Evolutionary conservation across 805 yeast species (phyloP).

Genomic region (Nakazawaea anatomiae): DNA sequence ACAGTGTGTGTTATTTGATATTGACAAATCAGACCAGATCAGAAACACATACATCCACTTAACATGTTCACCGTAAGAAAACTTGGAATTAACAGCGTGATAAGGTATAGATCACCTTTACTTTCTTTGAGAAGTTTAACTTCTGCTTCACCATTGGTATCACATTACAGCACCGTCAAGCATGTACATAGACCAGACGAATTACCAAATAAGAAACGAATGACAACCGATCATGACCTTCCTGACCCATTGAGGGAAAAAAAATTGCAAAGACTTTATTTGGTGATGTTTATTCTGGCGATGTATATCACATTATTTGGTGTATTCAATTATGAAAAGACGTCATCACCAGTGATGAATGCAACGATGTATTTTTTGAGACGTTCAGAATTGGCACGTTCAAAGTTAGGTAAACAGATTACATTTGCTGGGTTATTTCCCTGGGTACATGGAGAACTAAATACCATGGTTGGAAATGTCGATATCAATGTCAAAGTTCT

Average conservation of each 20-base stretch:
- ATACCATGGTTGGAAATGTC: slow-evolving; percentile 76
- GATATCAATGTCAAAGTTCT: slow-evolving; percentile 65
- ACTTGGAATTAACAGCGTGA: background rate
- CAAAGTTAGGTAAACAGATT: slow-evolving; percentile 67
- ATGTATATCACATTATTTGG: slow-evolving; percentile 53
- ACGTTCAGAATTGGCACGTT: slow-evolving; percentile 60
- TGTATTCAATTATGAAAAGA: slow-evolving; percentile 90
- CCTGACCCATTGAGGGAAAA: slow-evolving; percentile 71
- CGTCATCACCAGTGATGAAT: slow-evolving; percentile 80
- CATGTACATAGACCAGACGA: slow-evolving; percentile 9
- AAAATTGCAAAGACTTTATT: slow-evolving; percentile 45
- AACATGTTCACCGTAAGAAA: background rate
- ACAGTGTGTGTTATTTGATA: background rate
- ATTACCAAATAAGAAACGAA: slow-evolving; percentile 27
- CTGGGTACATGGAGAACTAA: slow-evolving; percentile 83
- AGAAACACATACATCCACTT: background rate
- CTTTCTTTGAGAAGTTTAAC: background rate
- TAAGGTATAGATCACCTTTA: background rate
- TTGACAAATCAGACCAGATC: background rate
- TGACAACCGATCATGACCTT: slow-evolving; percentile 70
- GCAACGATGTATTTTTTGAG: slow-evolving; percentile 84
- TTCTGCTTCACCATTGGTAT: background rate
- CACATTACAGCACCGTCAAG: background rate
- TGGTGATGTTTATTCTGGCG: slow-evolving; percentile 45
- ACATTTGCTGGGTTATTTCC: slow-evolving; percentile 73